These are phyloP conservation scores for Bodo saltans DNA, from an alignment of 78 protist genomes.

Conservation along the genomic window DNA sequence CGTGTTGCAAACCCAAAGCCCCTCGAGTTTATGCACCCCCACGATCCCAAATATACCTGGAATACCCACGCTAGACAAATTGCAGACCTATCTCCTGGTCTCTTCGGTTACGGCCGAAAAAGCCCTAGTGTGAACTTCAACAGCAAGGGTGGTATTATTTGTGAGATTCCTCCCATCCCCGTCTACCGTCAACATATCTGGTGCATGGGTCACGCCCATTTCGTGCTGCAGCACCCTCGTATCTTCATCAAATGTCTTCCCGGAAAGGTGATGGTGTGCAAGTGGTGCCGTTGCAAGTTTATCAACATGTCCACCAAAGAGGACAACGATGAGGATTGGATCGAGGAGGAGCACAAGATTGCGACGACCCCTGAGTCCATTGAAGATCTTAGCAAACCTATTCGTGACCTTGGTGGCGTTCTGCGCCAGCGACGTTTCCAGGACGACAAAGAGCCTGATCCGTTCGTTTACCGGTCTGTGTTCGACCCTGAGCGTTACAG, in stretches of 20 bases:
- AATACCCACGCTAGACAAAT: not conserved
- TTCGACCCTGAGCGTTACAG: not conserved
- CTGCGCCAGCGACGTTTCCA: not conserved
- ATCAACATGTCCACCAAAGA: not conserved
- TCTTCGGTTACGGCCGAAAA: not conserved
- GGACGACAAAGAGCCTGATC: not conserved
- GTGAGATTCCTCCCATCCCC: not conserved
- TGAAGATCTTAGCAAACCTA: not conserved
- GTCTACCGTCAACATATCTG: not conserved
- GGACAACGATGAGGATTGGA: not conserved
- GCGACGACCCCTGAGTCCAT: not conserved
- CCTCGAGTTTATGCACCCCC: not conserved
- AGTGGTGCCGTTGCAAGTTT: not conserved
- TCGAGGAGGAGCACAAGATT: not conserved
- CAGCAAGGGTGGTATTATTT: not conserved
- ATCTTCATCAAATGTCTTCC: not conserved
- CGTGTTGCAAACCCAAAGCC: not conserved
- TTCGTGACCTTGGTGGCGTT: not conserved
- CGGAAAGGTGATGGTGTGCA: not conserved
- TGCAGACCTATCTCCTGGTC: not conserved
- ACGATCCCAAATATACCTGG: not conserved
- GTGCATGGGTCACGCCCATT: not conserved
- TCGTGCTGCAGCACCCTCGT: not conserved
- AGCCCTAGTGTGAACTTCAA: not conserved
- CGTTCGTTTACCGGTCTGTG: not conserved